Base-by-base conservation (phyloP, 192 early-diverging fungal genomes). In the Backusella sp. region DNA sequence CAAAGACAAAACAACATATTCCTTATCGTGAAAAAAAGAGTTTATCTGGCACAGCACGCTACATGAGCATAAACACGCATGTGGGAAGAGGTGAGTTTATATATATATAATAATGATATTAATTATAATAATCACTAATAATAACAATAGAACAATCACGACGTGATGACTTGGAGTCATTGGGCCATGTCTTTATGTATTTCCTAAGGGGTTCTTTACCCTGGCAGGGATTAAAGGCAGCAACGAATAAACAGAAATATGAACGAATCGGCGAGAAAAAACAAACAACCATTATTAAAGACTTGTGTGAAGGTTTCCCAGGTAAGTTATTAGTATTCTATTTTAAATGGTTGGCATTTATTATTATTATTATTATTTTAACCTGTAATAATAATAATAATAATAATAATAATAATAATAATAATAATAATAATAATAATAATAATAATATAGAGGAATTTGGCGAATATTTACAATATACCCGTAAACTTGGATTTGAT, bases 201-300 rank as follows among this genome's bases (percentile, higher is more conserved):
- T 97, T 99, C 82, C 86, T 99, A 84, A 90, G 96, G 72, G 96
- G 96, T 9, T 89, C 88, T 35, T 86, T 99, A 67, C 97, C 97
- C 23, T 99, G 97, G 97, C 97, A 99, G 84, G 97, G 97, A 12
- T 83, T 99, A 28, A 97, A 98, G 86, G 97, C 97, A 8, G 94
- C 92, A 30, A 96, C 95, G 72, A 99, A 99, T 89, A 96, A 97
- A 81, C 96, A 99, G 90, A 99, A 99, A 78, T 99, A 99, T 84
- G 97, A 99, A 82, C 95, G 96, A 81, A 99, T 99, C 83, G 97
- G 97, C 34, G 96, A 99, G 78, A 96, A 96, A 86, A 99, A 99
- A 84, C 97, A 96, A 78, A 89, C 91, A 41, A 94, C 94, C 1
- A 84, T 88, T 28, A 89, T 98, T 80, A 91, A 93, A 77, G 97